These are phyloP conservation scores for Gloeopeniophorella convolvens DNA, from an alignment of 768 basidiomycete species.

Conservation along the genomic window DNA sequence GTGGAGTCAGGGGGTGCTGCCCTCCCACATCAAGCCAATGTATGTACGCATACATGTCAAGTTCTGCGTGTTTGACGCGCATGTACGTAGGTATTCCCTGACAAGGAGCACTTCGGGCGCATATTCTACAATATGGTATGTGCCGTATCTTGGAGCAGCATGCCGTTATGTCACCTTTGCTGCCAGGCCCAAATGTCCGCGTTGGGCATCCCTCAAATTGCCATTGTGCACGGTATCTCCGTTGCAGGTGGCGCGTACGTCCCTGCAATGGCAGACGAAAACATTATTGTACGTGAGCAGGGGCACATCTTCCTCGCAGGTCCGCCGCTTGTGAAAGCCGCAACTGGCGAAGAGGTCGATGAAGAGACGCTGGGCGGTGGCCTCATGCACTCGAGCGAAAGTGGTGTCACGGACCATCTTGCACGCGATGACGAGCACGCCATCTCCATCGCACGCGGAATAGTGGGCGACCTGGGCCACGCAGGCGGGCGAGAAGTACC, in stretches of 20 bases:
- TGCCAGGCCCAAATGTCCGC: conserved; percentile 87
- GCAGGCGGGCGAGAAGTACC: conserved; percentile 44
- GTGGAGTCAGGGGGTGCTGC: conserved; percentile 95
- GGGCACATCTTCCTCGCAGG: conserved; percentile 93
- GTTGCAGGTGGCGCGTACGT: conserved; percentile 95
- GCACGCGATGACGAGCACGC: conserved; percentile 84
- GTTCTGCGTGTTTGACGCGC: not conserved
- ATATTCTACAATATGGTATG: conserved; percentile 96
- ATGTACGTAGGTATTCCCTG: conserved; percentile 66
- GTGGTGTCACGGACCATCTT: conserved; percentile 86
- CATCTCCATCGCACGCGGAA: conserved; percentile 66
- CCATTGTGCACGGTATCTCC: conserved; percentile 90
- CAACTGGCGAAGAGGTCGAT: conserved; percentile 88
- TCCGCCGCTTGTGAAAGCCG: conserved; percentile 90
- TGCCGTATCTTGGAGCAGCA: not conserved
- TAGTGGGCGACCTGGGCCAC: conserved; percentile 71
- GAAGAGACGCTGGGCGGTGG: conserved; percentile 91
- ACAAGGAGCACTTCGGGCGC: conserved; percentile 91
- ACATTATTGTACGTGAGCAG: conserved; percentile 84
- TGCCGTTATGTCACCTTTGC: conserved; percentile 1
- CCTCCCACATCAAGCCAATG: conserved; percentile 87
- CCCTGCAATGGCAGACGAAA: conserved; percentile 95
- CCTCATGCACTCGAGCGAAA: conserved; percentile 85
- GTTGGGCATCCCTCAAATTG: conserved; percentile 84
- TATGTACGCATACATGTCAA: conserved; percentile 20